phyloP scores from a whole-genome alignment of 2,329 filamentous ascomycete genomes.

The Scedosporium apiospermum region DNA sequence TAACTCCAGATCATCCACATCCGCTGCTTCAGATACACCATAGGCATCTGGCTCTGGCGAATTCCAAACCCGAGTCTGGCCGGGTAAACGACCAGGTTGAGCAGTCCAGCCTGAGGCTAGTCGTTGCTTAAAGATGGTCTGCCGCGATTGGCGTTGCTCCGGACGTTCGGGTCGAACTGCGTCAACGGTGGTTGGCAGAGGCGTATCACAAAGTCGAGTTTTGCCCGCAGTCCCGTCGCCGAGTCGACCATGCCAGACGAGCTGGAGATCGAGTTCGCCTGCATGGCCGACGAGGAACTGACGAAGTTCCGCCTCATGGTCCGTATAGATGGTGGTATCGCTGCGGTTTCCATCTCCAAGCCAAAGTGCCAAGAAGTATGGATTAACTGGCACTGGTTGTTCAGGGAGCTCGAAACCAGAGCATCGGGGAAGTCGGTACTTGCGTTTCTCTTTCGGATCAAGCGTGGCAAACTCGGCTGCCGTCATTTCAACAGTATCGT shows the following conservation, averaged over 20 bases:
- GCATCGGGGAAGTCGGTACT: slow-evolving; percentile 25
- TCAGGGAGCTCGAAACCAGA: slow-evolving; percentile 20
- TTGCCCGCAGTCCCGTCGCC: not conserved
- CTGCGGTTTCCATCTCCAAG: not conserved
- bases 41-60: too few species aligned
- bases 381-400: slow-evolving; percentile 8
- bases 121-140: not conserved
- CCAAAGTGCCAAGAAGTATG: slow-evolving; percentile 1
- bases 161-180: not conserved
- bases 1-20: not conserved
- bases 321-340: not conserved
- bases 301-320: not conserved
- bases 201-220: not conserved
- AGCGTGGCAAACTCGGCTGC: slow-evolving; percentile 33
- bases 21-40: not conserved
- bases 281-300: not conserved
- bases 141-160: not conserved
- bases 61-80: too few species aligned
- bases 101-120: not conserved
- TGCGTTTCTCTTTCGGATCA: slow-evolving; percentile 22
- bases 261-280: not conserved
- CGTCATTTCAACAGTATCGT: slow-evolving; percentile 35
- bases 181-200: not conserved
- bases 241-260: not conserved
- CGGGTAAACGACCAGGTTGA: not conserved